A percentile compares a stretch with the other conserved stretches of the same genome.
These are phyloP conservation scores for Lignosus rhinocerotis DNA, from an alignment of 1,284 basidiomycete genomes.

Conservation along the genomic window DNA sequence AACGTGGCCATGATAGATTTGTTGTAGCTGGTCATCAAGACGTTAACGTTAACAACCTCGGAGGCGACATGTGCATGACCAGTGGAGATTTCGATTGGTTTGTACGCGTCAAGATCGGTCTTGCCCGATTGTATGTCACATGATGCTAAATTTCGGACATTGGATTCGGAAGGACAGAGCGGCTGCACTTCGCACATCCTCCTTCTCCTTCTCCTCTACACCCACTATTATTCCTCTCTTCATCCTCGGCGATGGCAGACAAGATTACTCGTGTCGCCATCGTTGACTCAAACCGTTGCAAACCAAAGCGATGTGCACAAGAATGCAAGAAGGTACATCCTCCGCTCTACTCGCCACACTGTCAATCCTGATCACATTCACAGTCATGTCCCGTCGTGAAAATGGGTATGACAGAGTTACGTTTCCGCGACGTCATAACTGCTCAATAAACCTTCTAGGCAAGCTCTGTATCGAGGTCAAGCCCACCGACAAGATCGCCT, in stretches of 20 bases:
- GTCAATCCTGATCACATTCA: conserved; percentile 1
- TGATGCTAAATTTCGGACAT: no score
- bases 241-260: conserved; percentile 48
- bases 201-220: background rate
- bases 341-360: background rate
- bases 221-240: background rate
- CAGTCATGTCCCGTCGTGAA: conserved; percentile 96
- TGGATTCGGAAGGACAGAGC: background rate
- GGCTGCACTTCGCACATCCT: background rate
- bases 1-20: no score
- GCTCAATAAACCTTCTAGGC: conserved; percentile 46
- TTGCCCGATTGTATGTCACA: no score
- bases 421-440: background rate
- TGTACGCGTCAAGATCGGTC: no score
- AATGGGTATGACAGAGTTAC: conserved; percentile 78
- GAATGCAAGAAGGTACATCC: conserved; percentile 84
- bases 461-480: conserved; percentile 98
- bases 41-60: no score
- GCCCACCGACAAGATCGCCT: conserved; percentile 91
- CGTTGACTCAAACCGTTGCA: conserved; percentile 91
- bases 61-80: no score
- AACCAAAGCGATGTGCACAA: conserved; percentile 89
- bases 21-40: no score
- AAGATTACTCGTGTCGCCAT: conserved; percentile 97
- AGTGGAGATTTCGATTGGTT: no score